phyloP scores from a whole-genome alignment of 2,329 filamentous ascomycete species.

The Xenosphaeropsis pyriputrescens region DNA sequence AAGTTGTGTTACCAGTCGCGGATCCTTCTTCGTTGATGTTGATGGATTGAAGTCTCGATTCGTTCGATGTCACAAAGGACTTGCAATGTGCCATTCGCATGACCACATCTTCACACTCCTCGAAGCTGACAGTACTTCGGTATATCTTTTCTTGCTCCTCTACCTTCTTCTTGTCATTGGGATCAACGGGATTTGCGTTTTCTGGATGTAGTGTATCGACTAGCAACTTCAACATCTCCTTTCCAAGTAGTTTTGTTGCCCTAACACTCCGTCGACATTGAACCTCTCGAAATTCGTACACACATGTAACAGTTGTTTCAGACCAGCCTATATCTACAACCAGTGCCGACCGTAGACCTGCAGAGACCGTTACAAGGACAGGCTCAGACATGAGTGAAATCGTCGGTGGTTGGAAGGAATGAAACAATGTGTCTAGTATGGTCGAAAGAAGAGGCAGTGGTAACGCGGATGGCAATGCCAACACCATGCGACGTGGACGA shows the following conservation, averaged over 20 bases:
- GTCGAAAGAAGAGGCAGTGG: slow-evolving; percentile 67
- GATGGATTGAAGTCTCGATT: not conserved
- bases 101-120: slow-evolving; percentile 69
- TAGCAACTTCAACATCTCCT: slow-evolving; percentile 53
- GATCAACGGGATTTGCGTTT: slow-evolving; percentile 5
- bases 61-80: slow-evolving; percentile 5
- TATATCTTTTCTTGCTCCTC: slow-evolving; percentile 4
- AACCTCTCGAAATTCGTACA: slow-evolving; percentile 86
- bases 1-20: slow-evolving; percentile 28
- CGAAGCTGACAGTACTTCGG: slow-evolving; percentile 41
- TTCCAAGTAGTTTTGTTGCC: slow-evolving; percentile 57
- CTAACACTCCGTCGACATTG: slow-evolving; percentile 54
- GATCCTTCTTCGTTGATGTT: slow-evolving; percentile 15
- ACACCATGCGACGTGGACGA: slow-evolving; percentile 56
- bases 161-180: slow-evolving; percentile 6
- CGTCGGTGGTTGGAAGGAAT: slow-evolving; percentile 62
- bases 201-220: slow-evolving; percentile 24
- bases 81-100: slow-evolving; percentile 68
- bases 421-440: slow-evolving; percentile 65
- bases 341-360: slow-evolving; percentile 73
- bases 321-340: slow-evolving; percentile 88
- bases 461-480: slow-evolving; percentile 64
- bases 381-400: slow-evolving; percentile 71
- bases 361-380: slow-evolving; percentile 59
- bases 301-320: slow-evolving; percentile 70